Conservation (phyloP, 768 basidiomycete species). For the Kwoniella shandongensis region DNA sequence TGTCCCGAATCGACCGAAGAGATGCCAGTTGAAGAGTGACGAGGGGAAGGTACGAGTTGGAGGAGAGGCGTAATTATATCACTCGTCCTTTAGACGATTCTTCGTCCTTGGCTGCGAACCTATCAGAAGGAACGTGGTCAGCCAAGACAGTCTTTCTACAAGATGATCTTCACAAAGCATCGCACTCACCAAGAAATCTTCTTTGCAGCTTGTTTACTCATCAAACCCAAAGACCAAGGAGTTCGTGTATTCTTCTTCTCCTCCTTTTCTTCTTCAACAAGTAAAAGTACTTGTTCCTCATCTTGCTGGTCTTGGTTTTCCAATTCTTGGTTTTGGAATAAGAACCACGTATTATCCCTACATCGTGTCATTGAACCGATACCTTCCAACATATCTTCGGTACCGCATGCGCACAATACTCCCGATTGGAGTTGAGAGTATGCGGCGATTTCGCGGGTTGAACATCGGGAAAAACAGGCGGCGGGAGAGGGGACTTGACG, state of each 20-base stretch:
- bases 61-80: too few species aligned
- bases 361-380: slow-evolving; percentile 3
- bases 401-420: slow-evolving; percentile 14
- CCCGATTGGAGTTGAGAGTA: slow-evolving; percentile 10
- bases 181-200: not conserved
- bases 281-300: too few species aligned
- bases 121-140: too few species aligned
- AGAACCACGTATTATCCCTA: slow-evolving; percentile 18
- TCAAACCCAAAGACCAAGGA: slow-evolving; percentile 10
- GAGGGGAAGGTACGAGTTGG: too few species aligned
- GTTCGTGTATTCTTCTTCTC: not conserved
- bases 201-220: slow-evolving; percentile 9
- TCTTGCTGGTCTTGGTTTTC: not conserved
- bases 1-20: too few species aligned
- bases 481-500: slow-evolving; percentile 15
- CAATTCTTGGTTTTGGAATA: slow-evolving; percentile 7
- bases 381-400: slow-evolving; percentile 11
- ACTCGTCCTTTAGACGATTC: too few species aligned
- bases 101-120: too few species aligned
- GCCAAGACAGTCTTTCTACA: too few species aligned
- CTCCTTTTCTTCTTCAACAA: not conserved
- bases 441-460: slow-evolving; percentile 12
- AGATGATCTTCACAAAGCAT: too few species aligned
- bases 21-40: too few species aligned
- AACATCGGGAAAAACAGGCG: slow-evolving; percentile 17